Base-by-base conservation (phyloP, 2,329 filamentous ascomycete species). In the Xylaria polymorpha region DNA sequence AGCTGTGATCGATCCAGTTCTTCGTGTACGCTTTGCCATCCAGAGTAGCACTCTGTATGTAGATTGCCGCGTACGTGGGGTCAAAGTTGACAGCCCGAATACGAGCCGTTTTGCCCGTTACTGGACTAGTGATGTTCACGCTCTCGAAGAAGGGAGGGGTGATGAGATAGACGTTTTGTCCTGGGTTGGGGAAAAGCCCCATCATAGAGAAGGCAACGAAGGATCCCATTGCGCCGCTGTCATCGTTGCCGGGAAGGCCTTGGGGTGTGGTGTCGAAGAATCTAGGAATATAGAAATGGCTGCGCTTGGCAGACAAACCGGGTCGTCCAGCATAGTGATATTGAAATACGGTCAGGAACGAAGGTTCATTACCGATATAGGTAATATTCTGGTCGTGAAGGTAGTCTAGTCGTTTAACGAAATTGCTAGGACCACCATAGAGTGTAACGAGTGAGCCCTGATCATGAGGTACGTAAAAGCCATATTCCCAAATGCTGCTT, bases 81-180 rank as follows among this genome's bases (percentile, higher is more conserved):
- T 92, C 90, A 69, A 91, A 92, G 71, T 90, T 89, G 50, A 88
- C 71, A 67, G 86, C 90, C 14, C 84, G 81, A 8, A 93, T 83
- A 0, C 82, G 88, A 0, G 90, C 89, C 3, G 84, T 86, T 63
- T 87, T 88, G 2, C 87, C 86, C 0, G 88, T 92, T 15, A 86
- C 75, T 0, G 83, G 83, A 66, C 87, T 87, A 12, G 80, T 87
- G 57, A 92, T 83, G 57, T 84, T 87, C 1, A 92, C 83, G 57
- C 84, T 82, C 69, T 86, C 82, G 72, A 93, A 93, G 74, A 88
- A 93, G 0, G 91, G 91, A 0, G 91, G 87, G 0, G 82, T 91
- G 71, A 92, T 90, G n/a, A 92, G 85, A 72, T 92, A 92, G 0
- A 92, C 89, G 70, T 92, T 82, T 74, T 92, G 90, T 0, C 90